Evolutionary conservation across 177 flowering plant genomes (phyloP), one percentile per base, ranked within the genome.

Genomic region (Tripterygium wilfordii): DNA sequence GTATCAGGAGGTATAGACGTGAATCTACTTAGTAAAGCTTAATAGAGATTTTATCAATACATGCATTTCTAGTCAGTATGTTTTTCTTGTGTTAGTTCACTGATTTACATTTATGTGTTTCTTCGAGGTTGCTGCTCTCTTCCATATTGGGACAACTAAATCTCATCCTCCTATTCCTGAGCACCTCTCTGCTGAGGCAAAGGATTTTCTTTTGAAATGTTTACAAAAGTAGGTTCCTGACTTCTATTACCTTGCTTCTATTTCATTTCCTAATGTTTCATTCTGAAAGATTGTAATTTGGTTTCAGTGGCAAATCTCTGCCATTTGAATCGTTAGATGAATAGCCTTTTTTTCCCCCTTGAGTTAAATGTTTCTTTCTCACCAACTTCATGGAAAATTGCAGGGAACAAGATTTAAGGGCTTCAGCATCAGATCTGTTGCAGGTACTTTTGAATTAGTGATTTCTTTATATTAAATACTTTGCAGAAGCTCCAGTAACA

Each of bases 101-200:
- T n/a, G 27, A 26, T 42, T 48, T 25, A 26, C 19, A 18, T 49
- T 15, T 33, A n/a, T 37, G 5, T 12, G 36, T 45, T n/a, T 31
- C 44, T 64, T 51, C 32, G 60, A 89, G 97, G 95, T 85, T 58
- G 92, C 97, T 62, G 99, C 92, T 37, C 74, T 94, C 23, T 90
- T 85, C 54, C 80, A 89, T 54, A 77, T 94, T 49, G 97, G 96
- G 49, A 79, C 89, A 36, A 87, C 99, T 23, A 89, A 90, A 65
- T 72, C 95, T 58, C 99, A 83, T 57, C 99, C 97, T 14, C 99
- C 99, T n/a, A 89, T 94, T 31, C 99, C 97, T 29, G 97, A 85
- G 29, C 89, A 94, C 68, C 92, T 94, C 23, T 85, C 99, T 5
- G 29, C 35, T 59, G 95, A 76, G 51, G 97, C 97, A 53, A 85